Base-by-base conservation (phyloP, 2,329 filamentous ascomycete genomes). In the Hypoxylon sp. region DNA sequence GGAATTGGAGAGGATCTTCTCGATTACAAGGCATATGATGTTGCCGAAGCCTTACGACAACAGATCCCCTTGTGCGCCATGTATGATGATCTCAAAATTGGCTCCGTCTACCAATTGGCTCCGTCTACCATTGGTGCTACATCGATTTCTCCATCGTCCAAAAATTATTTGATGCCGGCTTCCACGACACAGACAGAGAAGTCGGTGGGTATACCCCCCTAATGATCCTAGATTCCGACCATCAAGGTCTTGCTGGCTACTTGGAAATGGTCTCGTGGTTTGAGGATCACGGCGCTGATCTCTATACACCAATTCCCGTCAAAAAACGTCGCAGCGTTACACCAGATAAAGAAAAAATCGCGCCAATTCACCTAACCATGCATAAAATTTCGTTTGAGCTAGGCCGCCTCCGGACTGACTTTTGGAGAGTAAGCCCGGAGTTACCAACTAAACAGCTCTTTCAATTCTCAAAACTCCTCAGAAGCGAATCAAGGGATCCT, bases 101-200 rank as follows among this genome's bases (percentile, higher is more conserved):
- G 31, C 14, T 52, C 56, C 14, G 11, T 60, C 1, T 60, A 60
- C 24, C 14, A 42, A 42, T 11, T 31, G 35, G 31, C 0, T 22
- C n/a, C n/a, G 19, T 22, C 19, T 22, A 22, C n/a, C n/a, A n/a
- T n/a, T n/a, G n/a, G n/a, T n/a, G 14, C 2, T 6, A 9, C 2
- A 31, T 60, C 4, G 44, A 22, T 22, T 1, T 17, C n/a, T 47
- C 9, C 2, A 37, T 47, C 9, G 46, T 47, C 24, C 48, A 53
- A 5, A 61, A 61, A 11, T 19, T 61, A 14, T 63, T 56, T 14
- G 59, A 63, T 42, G 51, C 42, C n/a, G 59, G 59, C 5, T 63
- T 63, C n/a, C 48, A 9, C 19, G 10, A 48, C 6, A 26, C 17
- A n/a, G 19, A 62, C 14, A 24, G 29, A 3, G 8, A 3, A n/a